Base-by-base conservation (phyloP, 768 basidiomycete species). In the Lactarius vividus region DNA sequence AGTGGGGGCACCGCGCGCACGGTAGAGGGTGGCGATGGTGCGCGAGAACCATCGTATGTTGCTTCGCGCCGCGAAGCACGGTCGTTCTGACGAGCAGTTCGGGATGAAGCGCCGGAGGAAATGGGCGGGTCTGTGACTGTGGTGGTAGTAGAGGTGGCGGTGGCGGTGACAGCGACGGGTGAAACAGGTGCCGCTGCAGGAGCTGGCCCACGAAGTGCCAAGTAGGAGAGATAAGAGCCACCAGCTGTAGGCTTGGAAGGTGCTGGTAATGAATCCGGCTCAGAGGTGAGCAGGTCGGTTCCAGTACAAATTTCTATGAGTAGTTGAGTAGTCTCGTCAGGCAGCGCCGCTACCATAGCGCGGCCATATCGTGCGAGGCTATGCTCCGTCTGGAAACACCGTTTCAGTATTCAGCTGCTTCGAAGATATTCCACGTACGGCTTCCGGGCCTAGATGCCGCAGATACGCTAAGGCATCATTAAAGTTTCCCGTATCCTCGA, bases 301-400 rank as follows among this genome's bases (percentile, higher is more conserved):
- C 86, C 87, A 0, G 94, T 92, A 73, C 96, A 98, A 0, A 98
- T 81, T 70, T 98, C 96, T 59, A 96, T 93, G 7, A 98, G 83
- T 0, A 99, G 82, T 62, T 91, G 85, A 0, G 96, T 98, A 0
- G 96, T 96, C 72, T 94, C 93, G 64, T 88, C 84, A 0, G 96
- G 94, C 4, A 95, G 83, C 54, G 85, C 86, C 7, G 85, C 84
- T 0, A 99, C 82, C 79, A 99, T 83, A 0, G 89, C 89, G 7
- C 91, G 87, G 2, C 96, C 96, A 73, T 98, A 97, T 49, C 91
- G 81, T 7, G 91, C 87, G 18, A 98, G 78, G 72, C 94, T 93
- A 54, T 83, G 89, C 75, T 95, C 92, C 0, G 94, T 91, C 94
- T 92, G 64, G n/a, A 28, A 40, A 66, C 1, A 26, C 35, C 39